Base-by-base conservation (phyloP, 306 rosid genomes). In the Rubus parviflorus region DNA sequence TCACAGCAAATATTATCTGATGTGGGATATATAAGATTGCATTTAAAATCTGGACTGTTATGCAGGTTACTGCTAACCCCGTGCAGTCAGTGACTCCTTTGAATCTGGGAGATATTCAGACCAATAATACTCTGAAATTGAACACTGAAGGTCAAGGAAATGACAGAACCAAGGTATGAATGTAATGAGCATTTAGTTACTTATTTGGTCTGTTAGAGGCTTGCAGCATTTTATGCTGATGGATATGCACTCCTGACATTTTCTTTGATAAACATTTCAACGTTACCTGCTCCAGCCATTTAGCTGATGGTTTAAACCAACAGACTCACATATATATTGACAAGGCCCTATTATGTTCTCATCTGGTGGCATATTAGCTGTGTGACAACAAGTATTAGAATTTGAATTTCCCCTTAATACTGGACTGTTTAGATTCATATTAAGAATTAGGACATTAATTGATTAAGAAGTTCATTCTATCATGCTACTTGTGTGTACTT, bases 121-220 rank as follows among this genome's bases (percentile, higher is more conserved):
- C 77, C 37, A 74, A 70, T 23, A 84, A 80, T 62, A 53, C 82
- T 63, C 77, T 82, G 56, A 75, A 82, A 75, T 75, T 75, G 4
- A 75, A 79, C 25, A 71, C 74, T 0, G 85, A 66, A 72, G 81
- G 74, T 75, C 73, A 56, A 54, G 84, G 71, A 83, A 86, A 72
- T 58, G 85, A 46, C 47, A 12, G 58, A 86, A 78, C 88, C 92
- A 77, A 87, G 97, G 98, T 94, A 90, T 68, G 48, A 38, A 62
- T 77, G 25, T 25, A 37, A 74, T 17, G 65, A 64, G 53, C 40
- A 6, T 47, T 77, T 25, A 6, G 10, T 64, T 51, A 42, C 74
- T 77, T 69, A 49, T 58, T 25, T 54, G 56, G 22, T 48, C 62
- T 47, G 51, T 37, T 41, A 30, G 15, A 4, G 13, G 40, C 23